Evolutionary conservation across 805 yeast genomes (phyloP).

Genomic region (Candida taoyuanica): DNA sequence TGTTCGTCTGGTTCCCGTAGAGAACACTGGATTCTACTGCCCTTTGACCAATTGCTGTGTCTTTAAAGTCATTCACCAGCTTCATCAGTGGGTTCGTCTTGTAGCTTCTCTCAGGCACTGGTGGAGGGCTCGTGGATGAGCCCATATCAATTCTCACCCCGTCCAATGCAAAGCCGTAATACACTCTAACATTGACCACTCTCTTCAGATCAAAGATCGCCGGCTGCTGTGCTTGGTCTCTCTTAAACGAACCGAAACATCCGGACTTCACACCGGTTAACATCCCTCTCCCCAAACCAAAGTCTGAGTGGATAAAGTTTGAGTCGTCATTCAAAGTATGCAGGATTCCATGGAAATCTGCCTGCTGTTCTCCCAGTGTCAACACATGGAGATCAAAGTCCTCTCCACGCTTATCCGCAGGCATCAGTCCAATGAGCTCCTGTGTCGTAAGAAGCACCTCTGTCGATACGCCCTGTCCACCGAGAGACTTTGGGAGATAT

Average conservation of each 20-base stretch:
- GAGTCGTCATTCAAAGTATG: constrained; percentile 14
- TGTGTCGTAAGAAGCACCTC: constrained; percentile 46
- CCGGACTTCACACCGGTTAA: constrained; percentile 37
- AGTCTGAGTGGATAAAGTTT: constrained; percentile 28
- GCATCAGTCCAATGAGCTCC: constrained; percentile 36
- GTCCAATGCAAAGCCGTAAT: constrained; percentile 75
- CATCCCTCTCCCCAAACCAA: constrained; percentile 38
- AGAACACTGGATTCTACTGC: constrained; percentile 14
- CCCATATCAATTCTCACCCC: constrained; percentile 55
- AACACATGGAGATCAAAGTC: constrained; percentile 48
- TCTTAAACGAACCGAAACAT: constrained; percentile 27
- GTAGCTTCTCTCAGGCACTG: constrained; percentile 45
- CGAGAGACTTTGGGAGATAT: constrained; percentile 49
- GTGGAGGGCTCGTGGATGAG: constrained; percentile 33
- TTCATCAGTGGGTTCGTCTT: constrained; percentile 26
- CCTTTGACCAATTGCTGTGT: constrained; percentile 6
- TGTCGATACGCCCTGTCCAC: constrained; percentile 59
- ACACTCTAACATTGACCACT: constrained; percentile 55
- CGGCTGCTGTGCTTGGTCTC: constrained; percentile 25
- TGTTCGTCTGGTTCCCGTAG: constrained; percentile 50
- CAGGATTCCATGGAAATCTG: constrained; percentile 46
- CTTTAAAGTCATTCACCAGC: constrained; percentile 22
- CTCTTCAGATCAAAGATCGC: constrained; percentile 34
- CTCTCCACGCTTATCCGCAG: constrained; percentile 29
- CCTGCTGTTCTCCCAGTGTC: constrained; percentile 57